Conservation (phyloP, 23 red algal species). For the Chondrus crispus region DNA sequence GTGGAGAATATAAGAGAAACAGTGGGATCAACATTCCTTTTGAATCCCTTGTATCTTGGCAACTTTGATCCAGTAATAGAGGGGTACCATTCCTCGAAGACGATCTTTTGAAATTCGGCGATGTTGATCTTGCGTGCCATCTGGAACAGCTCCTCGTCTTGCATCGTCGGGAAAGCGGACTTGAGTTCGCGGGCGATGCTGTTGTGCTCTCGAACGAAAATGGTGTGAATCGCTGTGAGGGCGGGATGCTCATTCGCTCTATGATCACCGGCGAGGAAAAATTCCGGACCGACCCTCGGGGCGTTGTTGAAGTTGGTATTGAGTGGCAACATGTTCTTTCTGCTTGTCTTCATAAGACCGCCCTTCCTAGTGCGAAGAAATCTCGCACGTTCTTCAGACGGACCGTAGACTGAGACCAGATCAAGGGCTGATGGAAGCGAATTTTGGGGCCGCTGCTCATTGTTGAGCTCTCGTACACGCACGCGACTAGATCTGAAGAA, state of each 20-base stretch:
- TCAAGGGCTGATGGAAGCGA: background rate
- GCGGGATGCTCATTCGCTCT: constrained; percentile 58
- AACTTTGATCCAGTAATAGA: constrained; percentile 9
- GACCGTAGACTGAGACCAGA: background rate
- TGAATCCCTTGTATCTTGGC: constrained; percentile 47
- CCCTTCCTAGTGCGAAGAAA: background rate
- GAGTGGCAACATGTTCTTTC: constrained; percentile 28
- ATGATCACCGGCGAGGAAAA: constrained; percentile 63
- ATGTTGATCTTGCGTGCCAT: constrained; percentile 44
- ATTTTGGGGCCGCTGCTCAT: background rate
- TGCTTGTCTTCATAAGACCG: constrained; percentile 30
- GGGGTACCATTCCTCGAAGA: constrained; percentile 56
- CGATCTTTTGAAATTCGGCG: constrained; percentile 65
- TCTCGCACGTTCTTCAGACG: background rate
- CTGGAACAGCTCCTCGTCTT: constrained; percentile 34
- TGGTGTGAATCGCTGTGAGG: constrained; percentile 40
- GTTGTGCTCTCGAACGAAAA: constrained; percentile 74
- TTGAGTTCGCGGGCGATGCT: constrained; percentile 2
- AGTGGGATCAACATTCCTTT: constrained; percentile 22
- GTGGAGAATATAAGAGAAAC: constrained; percentile 39
- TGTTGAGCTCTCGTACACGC: background rate
- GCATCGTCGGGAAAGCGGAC: background rate
- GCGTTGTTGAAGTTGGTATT: constrained; percentile 32
- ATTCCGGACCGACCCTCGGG: background rate
- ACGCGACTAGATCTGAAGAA: background rate